phyloP scores from a whole-genome alignment of 108 stramenopile species.

The Cyclotella distinguenda region DNA sequence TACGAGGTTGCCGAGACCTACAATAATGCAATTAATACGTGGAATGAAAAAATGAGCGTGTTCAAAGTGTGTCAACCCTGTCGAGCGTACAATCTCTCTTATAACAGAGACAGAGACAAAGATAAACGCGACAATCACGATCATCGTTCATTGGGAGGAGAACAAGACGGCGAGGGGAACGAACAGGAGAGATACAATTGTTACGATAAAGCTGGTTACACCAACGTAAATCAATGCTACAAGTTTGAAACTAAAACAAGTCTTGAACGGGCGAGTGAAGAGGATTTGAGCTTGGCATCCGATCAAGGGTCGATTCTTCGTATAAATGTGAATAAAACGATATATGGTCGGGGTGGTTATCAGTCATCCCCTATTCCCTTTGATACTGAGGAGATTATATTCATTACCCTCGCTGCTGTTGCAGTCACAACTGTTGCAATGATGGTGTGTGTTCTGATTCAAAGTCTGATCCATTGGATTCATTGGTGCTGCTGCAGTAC shows the following conservation, averaged over 20 bases:
- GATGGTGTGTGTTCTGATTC: background rate
- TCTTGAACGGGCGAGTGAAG: background rate
- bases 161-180: conserved; percentile 25
- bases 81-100: conserved; percentile 27
- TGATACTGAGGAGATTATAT: conserved; percentile 6
- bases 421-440: background rate
- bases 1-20: conserved; percentile 1
- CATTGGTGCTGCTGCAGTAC: too few species aligned
- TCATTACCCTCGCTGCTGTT: background rate
- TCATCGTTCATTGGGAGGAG: conserved; percentile 6
- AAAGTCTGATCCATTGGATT: background rate
- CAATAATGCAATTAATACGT: conserved; percentile 11
- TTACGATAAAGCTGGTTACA: conserved; percentile 41
- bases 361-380: background rate
- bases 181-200: conserved; percentile 27
- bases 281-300: conserved; percentile 19
- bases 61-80: conserved; percentile 44
- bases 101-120: background rate
- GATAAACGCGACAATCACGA: background rate
- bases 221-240: conserved; percentile 36
- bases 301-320: conserved; percentile 20
- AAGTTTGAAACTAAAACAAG: conserved; percentile 39
- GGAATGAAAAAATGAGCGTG: conserved; percentile 33
- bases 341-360: conserved; percentile 27
- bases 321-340: conserved; percentile 13